phyloP scores from a whole-genome alignment of 208 protist species.

The Leishmania arabica region DNA sequence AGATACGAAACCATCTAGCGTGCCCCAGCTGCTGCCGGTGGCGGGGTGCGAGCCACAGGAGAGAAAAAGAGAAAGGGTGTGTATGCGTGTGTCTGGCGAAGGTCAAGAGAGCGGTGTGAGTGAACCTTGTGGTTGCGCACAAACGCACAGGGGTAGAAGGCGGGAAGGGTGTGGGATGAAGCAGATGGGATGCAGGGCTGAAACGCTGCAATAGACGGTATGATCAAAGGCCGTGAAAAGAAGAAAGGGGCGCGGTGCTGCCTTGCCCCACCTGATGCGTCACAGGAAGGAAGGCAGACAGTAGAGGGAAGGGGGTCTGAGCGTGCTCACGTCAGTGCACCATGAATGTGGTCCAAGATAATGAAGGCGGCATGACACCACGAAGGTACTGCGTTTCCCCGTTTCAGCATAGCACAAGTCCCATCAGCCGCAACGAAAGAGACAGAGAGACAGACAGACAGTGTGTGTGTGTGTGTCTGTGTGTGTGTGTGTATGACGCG shows the following conservation, averaged over 20 bases:
- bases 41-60: background rate
- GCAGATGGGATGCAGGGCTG: background rate
- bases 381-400: background rate
- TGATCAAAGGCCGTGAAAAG: background rate
- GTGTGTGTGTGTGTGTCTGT: too few species aligned
- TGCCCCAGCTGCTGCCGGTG: background rate
- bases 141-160: background rate
- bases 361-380: background rate
- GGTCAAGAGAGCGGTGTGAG: background rate
- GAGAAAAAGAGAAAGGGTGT: background rate
- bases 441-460: too few species aligned
- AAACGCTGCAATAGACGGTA: background rate
- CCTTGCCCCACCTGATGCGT: background rate
- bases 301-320: background rate
- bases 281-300: background rate
- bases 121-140: background rate
- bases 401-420: background rate
- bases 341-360: background rate
- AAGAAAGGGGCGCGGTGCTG: background rate
- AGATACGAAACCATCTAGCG: slow-evolving; percentile 36
- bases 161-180: background rate
- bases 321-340: background rate
- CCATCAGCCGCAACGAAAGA: background rate
- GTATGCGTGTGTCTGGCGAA: background rate
- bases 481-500: background rate